These are phyloP conservation scores for Dioscorea cayenensis DNA, from an alignment of 116 monocot species.

Conservation along the genomic window DNA sequence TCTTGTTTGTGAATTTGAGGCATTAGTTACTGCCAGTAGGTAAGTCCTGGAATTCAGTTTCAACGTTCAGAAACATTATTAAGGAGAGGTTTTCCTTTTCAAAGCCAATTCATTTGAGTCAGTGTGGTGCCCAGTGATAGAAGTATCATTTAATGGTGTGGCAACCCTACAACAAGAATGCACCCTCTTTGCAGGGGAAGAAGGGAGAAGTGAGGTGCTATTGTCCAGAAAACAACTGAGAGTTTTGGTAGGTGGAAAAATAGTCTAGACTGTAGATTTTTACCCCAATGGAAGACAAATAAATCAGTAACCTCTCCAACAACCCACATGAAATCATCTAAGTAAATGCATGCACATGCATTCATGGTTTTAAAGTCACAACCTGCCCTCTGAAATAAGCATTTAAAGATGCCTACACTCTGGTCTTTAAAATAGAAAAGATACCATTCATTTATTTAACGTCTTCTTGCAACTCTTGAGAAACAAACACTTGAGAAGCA, in stretches of 20 bases:
- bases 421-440: background rate
- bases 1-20: too few species aligned
- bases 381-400: background rate
- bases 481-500: background rate
- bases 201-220: too few species aligned
- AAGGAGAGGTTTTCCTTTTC: background rate
- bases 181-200: too few species aligned
- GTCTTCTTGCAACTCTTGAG: background rate
- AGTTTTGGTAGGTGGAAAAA: background rate
- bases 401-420: background rate
- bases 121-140: background rate
- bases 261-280: too few species aligned
- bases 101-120: background rate
- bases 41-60: background rate
- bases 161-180: too few species aligned
- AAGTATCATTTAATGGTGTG: background rate
- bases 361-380: constrained; percentile 1
- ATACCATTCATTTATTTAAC: background rate
- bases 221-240: background rate
- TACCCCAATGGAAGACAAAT: too few species aligned
- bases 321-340: background rate
- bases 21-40: background rate
- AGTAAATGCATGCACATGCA: constrained; percentile 1
- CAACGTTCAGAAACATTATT: background rate
- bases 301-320: background rate